Evolutionary conservation across 225 moss, liverwort and hornwort genomes (phyloP).

Genomic region (Polytrichum formosum): DNA sequence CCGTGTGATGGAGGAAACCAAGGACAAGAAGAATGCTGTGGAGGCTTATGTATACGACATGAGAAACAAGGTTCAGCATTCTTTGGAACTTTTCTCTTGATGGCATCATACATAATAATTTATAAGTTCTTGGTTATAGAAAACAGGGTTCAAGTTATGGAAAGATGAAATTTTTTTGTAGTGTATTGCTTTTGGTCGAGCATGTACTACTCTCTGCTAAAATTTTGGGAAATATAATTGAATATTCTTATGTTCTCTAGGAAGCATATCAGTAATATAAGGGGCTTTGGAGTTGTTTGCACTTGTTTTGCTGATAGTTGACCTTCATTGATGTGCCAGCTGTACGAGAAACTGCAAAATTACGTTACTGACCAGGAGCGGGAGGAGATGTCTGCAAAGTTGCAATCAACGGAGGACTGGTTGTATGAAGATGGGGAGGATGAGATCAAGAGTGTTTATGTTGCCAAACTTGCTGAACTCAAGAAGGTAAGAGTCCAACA

Average conservation of each 20-base stretch:
- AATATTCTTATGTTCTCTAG: too few species aligned
- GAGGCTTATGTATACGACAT: slow-evolving; percentile 98
- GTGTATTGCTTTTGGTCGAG: too few species aligned
- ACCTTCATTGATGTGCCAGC: slow-evolving; percentile 26
- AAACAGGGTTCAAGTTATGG: too few species aligned
- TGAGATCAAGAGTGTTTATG: slow-evolving; percentile 95
- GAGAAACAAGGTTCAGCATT: slow-evolving; percentile 70
- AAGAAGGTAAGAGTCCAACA: slow-evolving; percentile 41
- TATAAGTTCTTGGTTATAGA: too few species aligned
- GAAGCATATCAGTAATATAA: too few species aligned
- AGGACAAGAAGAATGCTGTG: slow-evolving; percentile 98
- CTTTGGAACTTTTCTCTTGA: not conserved
- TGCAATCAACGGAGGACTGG: slow-evolving; percentile 97
- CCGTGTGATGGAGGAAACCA: slow-evolving; percentile 99
- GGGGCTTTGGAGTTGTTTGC: not conserved
- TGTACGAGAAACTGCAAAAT: slow-evolving; percentile 81
- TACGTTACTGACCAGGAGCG: slow-evolving; percentile 85
- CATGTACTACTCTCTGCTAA: too few species aligned
- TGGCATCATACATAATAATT: too few species aligned
- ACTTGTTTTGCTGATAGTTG: not conserved
- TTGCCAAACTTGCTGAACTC: slow-evolving; percentile 81
- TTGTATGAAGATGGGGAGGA: slow-evolving; percentile 97
- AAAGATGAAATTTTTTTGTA: too few species aligned
- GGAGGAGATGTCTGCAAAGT: slow-evolving; percentile 67
- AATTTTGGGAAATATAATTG: too few species aligned